phyloP scores from a whole-genome alignment of 345 rosid species.

The Eutrema yunnanense region DNA sequence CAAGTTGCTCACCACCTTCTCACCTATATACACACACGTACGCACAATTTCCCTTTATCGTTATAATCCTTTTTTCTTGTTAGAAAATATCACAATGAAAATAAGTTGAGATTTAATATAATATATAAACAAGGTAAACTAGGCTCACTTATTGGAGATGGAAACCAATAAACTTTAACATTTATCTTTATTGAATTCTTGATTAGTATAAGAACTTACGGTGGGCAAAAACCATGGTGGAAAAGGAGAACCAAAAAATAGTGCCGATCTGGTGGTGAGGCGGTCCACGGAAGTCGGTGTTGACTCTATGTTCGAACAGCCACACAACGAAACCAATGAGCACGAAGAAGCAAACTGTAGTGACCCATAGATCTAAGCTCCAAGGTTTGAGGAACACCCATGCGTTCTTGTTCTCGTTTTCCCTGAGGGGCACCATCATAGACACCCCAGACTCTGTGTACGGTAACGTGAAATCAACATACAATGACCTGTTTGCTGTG shows the following conservation, averaged over 20 bases:
- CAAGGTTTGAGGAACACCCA: conserved; percentile 72
- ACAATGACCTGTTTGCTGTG: conserved; percentile 33
- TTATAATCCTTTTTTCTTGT: neutral
- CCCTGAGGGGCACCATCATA: conserved; percentile 55
- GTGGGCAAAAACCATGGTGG: conserved; percentile 29
- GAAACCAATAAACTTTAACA: neutral
- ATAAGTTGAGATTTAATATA: neutral
- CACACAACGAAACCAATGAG: conserved; percentile 57
- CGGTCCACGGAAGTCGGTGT: conserved; percentile 54
- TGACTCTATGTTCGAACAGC: conserved; percentile 64
- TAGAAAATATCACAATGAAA: neutral
- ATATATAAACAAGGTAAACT: neutral
- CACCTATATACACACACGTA: conserved; percentile 12
- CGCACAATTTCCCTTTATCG: neutral
- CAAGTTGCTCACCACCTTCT: conserved; percentile 33
- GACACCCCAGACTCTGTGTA: conserved; percentile 63
- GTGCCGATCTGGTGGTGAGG: conserved; percentile 30
- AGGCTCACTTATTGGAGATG: neutral
- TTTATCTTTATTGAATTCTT: neutral
- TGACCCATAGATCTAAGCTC: conserved; percentile 60
- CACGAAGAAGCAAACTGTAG: conserved; percentile 44
- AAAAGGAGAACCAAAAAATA: conserved; percentile 32
- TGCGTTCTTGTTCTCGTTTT: conserved; percentile 33
- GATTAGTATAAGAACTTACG: conserved; percentile 15
- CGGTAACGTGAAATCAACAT: conserved; percentile 65